Conservation (phyloP, 2,329 filamentous ascomycete species). For the Monosporascus ibericus region DNA sequence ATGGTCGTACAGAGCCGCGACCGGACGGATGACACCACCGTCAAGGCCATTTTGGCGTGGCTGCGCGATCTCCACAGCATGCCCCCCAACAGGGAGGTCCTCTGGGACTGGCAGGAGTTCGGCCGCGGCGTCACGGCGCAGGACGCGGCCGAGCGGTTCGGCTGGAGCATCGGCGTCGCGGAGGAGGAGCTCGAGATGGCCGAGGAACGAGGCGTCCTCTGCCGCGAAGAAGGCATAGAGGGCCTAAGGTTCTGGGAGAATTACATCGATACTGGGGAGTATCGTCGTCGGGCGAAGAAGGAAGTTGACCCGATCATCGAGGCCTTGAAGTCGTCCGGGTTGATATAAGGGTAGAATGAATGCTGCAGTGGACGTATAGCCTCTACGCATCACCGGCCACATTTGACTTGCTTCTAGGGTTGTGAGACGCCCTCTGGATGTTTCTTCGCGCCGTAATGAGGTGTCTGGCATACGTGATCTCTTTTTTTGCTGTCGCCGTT, state of each 20-base stretch:
- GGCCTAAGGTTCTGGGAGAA: constrained; percentile 94
- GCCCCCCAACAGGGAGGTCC: constrained; percentile 56
- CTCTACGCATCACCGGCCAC: too few relatives aligned
- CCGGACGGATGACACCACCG: constrained; percentile 84
- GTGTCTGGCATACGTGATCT: too few relatives aligned
- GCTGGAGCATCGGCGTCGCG: constrained; percentile 95
- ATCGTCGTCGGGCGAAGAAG: constrained; percentile 23
- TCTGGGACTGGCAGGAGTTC: constrained; percentile 73
- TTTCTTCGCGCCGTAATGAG: too few relatives aligned
- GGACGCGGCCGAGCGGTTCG: constrained; percentile 82
- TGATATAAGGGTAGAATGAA: constrained; percentile 7
- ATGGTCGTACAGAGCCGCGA: constrained; percentile 86
- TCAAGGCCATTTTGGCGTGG: constrained; percentile 71
- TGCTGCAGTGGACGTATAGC: too few relatives aligned
- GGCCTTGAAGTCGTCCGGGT: constrained; percentile 30
- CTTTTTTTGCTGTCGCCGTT: too few relatives aligned
- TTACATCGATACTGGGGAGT: constrained; percentile 45
- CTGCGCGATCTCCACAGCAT: constrained; percentile 64
- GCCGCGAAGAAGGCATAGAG: constrained; percentile 86
- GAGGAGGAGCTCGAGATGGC: constrained; percentile 96
- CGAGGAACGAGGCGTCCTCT: constrained; percentile 80
- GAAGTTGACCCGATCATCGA: constrained; percentile 36
- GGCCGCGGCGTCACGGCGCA: constrained; percentile 85
- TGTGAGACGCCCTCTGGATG: too few relatives aligned
- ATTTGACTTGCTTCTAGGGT: too few relatives aligned